Base-by-base conservation (phyloP, 2,329 filamentous ascomycete species). In the Botryotinia narcissicola region DNA sequence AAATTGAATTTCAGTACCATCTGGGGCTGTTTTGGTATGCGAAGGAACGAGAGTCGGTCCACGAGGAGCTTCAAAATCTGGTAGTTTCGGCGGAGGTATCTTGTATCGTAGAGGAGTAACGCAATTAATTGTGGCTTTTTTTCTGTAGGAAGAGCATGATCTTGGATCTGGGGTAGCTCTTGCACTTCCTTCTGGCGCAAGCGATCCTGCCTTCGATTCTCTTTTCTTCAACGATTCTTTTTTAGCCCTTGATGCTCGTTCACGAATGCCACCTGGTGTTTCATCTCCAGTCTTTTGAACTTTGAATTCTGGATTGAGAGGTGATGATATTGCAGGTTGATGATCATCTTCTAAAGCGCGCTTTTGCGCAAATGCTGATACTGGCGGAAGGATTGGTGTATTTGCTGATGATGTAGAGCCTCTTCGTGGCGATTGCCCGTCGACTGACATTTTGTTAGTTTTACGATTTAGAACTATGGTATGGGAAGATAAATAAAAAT, bases 211-310 rank as follows among this genome's bases (percentile, higher is more conserved):
- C 77, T 90, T 91, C 71, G 89, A 86, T 81, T 92, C 90, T 64
- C 90, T 87, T 83, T 92, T 92, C 83, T 92, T 92, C 46, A 90
- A 82, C 1, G 89, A 86, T 72, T 92, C 90, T 80, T 92, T 92
- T 81, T 92, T 92, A 32, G 85, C 82, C 46, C 89, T 84, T 22
- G 82, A 78, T 51, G 85, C 77, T 14, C 80, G 76, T 70, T 80
- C 79, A 37, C 79, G 79, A 14, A 78, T 76, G 2, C 70, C 54
- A 25, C 78, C 70, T 20, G 78, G 77, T 2, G 76, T 78, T 67
- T 80, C 78, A 51, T 80, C 79, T 61, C 74, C 74, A 7, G 72
- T 67, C 83, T 83, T 71, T 86, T 84, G 40, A 78, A 80, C 57
- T 84, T 84, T 88, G 75, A 86, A 85, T 63, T 91, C 89, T 64